These are phyloP conservation scores for Penicillium lagena DNA, from an alignment of 495 filamentous ascomycete species.

Conservation along the genomic window DNA sequence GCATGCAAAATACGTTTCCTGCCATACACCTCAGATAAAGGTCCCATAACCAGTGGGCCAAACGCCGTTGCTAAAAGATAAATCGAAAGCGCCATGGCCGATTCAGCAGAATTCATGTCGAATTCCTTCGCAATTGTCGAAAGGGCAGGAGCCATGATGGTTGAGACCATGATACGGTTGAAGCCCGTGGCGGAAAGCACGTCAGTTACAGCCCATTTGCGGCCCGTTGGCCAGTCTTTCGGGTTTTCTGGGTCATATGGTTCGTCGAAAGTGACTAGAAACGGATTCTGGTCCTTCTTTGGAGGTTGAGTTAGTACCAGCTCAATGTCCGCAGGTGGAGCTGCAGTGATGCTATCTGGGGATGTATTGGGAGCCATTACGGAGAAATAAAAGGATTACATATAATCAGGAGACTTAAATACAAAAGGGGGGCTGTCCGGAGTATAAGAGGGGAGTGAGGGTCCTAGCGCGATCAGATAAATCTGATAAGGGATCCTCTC, in stretches of 20 bases:
- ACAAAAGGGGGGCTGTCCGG: no score
- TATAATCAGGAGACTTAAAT: no score
- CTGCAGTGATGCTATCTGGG: not conserved
- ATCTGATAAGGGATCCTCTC: no score
- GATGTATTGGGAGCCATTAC: no score
- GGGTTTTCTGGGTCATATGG: slow-evolving; percentile 37
- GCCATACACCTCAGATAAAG: slow-evolving; percentile 65
- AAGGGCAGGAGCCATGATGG: slow-evolving; percentile 65
- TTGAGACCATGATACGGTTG: slow-evolving; percentile 59
- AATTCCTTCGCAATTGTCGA: slow-evolving; percentile 48
- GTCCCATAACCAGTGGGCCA: slow-evolving; percentile 56
- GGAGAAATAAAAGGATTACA: no score
- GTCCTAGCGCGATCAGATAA: no score
- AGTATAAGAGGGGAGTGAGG: no score
- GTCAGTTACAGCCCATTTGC: slow-evolving; percentile 50
- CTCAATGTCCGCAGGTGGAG: slow-evolving; percentile 1
- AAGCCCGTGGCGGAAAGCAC: slow-evolving; percentile 37
- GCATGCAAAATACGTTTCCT: slow-evolving; percentile 48
- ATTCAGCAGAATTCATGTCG: slow-evolving; percentile 46
- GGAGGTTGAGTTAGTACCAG: not conserved
- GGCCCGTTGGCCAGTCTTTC: slow-evolving; percentile 31
- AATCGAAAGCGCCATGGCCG: slow-evolving; percentile 54
- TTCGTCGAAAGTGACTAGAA: slow-evolving; percentile 28
- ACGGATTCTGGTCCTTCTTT: slow-evolving; percentile 8
- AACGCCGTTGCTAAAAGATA: slow-evolving; percentile 67